A percentile compares a stretch with the other conserved stretches of the same genome.
Conservation (phyloP, 1,284 basidiomycete species). For the Rhodotorula sp. region DNA sequence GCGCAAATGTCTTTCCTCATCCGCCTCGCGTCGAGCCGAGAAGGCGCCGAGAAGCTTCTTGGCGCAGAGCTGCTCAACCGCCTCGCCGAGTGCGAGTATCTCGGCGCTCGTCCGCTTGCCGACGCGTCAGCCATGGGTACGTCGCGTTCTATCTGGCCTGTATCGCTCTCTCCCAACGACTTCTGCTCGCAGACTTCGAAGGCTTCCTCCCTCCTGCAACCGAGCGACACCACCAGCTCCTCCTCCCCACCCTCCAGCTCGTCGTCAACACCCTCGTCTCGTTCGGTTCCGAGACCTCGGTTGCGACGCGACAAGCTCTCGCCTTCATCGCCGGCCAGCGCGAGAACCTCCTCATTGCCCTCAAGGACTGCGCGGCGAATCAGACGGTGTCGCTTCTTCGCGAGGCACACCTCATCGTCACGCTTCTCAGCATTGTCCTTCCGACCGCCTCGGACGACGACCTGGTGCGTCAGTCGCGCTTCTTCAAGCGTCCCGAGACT, state of each 20-base stretch:
- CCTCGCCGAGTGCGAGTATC: slow-evolving; percentile 81
- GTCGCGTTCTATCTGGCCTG: slow-evolving; percentile 38
- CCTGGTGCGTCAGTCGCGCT: slow-evolving; percentile 57
- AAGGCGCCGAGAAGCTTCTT: slow-evolving; percentile 79
- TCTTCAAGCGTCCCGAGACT: slow-evolving; percentile 2
- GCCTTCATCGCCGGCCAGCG: slow-evolving; percentile 74
- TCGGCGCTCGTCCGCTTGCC: slow-evolving; percentile 75
- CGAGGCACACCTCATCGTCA: slow-evolving; percentile 72
- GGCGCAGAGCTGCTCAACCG: slow-evolving; percentile 74
- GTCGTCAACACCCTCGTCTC: slow-evolving; percentile 67
- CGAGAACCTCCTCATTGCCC: slow-evolving; percentile 71
- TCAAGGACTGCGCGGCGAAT: slow-evolving; percentile 67
- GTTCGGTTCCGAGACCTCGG: slow-evolving; percentile 45
- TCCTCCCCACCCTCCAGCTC: slow-evolving; percentile 79
- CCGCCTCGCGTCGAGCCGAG: slow-evolving; percentile 73
- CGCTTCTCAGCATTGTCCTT: slow-evolving; percentile 64
- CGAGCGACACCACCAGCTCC: slow-evolving; percentile 81
- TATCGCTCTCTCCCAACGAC: neutral
- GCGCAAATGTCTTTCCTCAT: slow-evolving; percentile 86
- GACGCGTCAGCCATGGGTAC: slow-evolving; percentile 77
- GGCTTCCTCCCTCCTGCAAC: slow-evolving; percentile 82
- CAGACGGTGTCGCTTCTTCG: slow-evolving; percentile 66
- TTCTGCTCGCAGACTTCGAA: slow-evolving; percentile 61
- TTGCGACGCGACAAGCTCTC: slow-evolving; percentile 65
- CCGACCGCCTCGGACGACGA: slow-evolving; percentile 71